Evolutionary conservation across 2,329 filamentous ascomycete genomes (phyloP).

Genomic region (Fusarium decemcellulare): DNA sequence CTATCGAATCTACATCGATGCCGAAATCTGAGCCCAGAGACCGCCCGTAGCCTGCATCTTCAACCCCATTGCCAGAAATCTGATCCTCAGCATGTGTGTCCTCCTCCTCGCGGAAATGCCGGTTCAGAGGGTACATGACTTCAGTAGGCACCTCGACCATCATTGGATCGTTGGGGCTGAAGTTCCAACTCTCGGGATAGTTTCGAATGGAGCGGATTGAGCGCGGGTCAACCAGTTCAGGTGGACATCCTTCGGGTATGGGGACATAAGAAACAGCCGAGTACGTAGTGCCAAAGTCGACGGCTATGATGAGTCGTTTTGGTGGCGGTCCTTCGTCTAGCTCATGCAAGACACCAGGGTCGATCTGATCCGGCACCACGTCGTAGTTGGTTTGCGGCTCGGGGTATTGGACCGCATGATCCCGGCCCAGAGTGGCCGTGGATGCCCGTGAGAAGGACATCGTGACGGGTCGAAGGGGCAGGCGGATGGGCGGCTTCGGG

Average conservation of each 20-base stretch:
- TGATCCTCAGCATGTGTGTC: background rate
- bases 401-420: background rate
- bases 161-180: background rate
- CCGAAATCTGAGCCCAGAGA: background rate
- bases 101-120: background rate
- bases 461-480: fast-evolving
- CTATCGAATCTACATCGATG: fast-evolving
- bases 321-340: background rate
- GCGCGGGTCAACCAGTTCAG: too few relatives aligned
- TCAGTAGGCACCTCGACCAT: background rate
- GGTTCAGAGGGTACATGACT: background rate
- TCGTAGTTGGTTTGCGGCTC: background rate
- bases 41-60: background rate
- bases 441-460: slow-evolving; percentile 10
- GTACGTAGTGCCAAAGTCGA: too few relatives aligned
- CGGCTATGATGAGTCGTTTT: background rate
- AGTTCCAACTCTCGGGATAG: background rate
- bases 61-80: background rate
- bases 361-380: background rate
- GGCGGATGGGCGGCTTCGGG: background rate
- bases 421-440: background rate
- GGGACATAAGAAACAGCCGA: too few relatives aligned
- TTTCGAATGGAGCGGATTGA: background rate
- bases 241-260: background rate
- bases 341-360: fast-evolving